phyloP scores from a whole-genome alignment of 1,284 basidiomycete genomes.

The Taiwanofungus camphoratus region DNA sequence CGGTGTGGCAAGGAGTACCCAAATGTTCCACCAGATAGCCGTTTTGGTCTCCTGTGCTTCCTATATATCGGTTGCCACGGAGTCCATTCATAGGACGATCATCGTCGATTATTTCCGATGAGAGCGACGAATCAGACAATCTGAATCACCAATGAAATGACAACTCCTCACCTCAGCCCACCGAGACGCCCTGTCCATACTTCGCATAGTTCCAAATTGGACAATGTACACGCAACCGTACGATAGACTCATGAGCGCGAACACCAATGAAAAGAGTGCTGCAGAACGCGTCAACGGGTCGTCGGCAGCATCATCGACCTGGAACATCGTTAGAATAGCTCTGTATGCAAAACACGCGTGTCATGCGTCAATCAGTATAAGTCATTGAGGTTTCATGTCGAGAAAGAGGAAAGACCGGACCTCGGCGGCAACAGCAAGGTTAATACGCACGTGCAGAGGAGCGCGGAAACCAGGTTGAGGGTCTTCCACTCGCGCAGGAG shows the following conservation, averaged over 20 bases:
- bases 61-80: slow-evolving; percentile 37
- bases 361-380: neutral
- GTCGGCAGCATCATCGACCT: slow-evolving; percentile 49
- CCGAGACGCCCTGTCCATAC: slow-evolving; percentile 66
- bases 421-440: slow-evolving; percentile 3
- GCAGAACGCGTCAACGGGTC: slow-evolving; percentile 65
- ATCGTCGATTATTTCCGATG: neutral
- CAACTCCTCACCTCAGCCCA: slow-evolving; percentile 61
- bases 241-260: slow-evolving; percentile 65
- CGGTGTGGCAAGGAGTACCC: slow-evolving; percentile 72
- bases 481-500: slow-evolving; percentile 74
- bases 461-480: slow-evolving; percentile 65
- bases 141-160: neutral
- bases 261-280: slow-evolving; percentile 61
- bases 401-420: slow-evolving; percentile 2
- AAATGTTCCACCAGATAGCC: slow-evolving; percentile 72
- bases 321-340: slow-evolving; percentile 71
- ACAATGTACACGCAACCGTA: slow-evolving; percentile 77
- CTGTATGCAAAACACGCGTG: slow-evolving; percentile 30
- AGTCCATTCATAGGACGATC: neutral
- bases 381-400: neutral
- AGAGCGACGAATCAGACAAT: neutral
- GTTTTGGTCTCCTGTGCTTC: slow-evolving; percentile 65
- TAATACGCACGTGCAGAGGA: slow-evolving; percentile 57
- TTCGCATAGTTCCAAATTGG: slow-evolving; percentile 72